These are phyloP conservation scores for Kuraishia hungarica DNA, from an alignment of 805 yeast species.

Conservation along the genomic window DNA sequence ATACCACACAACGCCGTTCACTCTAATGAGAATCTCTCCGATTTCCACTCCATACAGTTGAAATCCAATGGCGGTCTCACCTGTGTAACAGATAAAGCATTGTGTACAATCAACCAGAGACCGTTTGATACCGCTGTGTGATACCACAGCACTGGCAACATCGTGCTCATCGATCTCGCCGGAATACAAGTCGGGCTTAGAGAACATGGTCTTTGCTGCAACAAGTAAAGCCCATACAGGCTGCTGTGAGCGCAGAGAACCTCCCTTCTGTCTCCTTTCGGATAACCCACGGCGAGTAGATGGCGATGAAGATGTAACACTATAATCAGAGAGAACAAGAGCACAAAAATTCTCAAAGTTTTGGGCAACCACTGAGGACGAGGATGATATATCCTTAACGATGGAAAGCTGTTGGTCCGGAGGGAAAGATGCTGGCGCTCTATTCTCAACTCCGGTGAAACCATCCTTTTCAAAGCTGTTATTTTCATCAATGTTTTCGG, in stretches of 20 bases:
- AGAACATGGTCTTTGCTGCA: conserved; percentile 40
- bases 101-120: conserved; percentile 17
- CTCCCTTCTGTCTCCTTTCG: conserved; percentile 11
- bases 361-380: conserved; percentile 26
- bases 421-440: conserved; percentile 22
- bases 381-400: conserved; percentile 24
- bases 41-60: conserved; percentile 36
- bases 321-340: conserved; percentile 17
- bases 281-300: conserved; percentile 2
- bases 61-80: conserved; percentile 43
- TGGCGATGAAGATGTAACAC: conserved; percentile 4
- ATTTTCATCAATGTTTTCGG: neutral
- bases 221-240: conserved; percentile 48
- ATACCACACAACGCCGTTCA: conserved; percentile 65
- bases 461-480: neutral
- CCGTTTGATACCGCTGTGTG: conserved; percentile 10
- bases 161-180: conserved; percentile 21
- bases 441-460: neutral
- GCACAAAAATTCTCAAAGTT: conserved; percentile 30
- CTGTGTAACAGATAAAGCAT: conserved; percentile 39
- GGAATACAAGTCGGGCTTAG: conserved; percentile 33
- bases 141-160: conserved; percentile 8
- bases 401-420: conserved; percentile 20
- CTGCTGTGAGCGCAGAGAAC: conserved; percentile 22
- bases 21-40: conserved; percentile 35